Base-by-base conservation (phyloP, 2,329 filamentous ascomycete species). In the Fusarium buxicola region DNA sequence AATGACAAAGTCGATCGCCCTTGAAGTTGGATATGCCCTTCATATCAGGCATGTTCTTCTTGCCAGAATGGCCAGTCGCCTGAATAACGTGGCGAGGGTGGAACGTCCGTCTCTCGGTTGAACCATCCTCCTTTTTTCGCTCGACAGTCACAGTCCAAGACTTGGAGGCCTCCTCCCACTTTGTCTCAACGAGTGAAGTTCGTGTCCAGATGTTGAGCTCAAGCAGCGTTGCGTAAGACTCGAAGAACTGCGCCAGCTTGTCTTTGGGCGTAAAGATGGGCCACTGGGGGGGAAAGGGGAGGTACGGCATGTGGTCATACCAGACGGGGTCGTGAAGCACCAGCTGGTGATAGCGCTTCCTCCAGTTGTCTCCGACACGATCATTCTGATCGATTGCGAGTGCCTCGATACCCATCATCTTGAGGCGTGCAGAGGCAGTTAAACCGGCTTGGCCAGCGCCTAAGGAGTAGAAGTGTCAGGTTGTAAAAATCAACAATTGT, bases 261-360 rank as follows among this genome's bases (percentile, higher is more conserved):
- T 91, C 88, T 69, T 91, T 91, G 6, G 88, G 87, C 0, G 88
- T 90, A 72, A 89, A 92, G 13, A 89, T 77, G 4, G 89, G 89
- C 89, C 89, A 92, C 48, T 82, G 81, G 0, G 81, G 69, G 0
- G 89, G 89, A 69, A 91, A 92, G 0, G 77, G 76, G 5, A 92
- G 65, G 70, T 89, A 91, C 0, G 89, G 86, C 77, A 90, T 76
- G 67, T 87, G 84, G 50, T 84, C 82, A 55, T 81, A 84, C 78
- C 80, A 88, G 3, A 90, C 84, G 0, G 88, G 87, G 64, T 91
- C 89, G 65, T 92, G 89, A 0, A 89, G 82, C 1, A 90, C 87
- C 0, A 91, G 82, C 58, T 88, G 84, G 60, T 85, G 82, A 63
- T 90, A 90, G 40, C 87, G 75, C 34, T 80, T 78, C 13, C 87